These are phyloP conservation scores for sunflower (Helianthus annuus) DNA, from an alignment of 129 eudicot genomes.

Conservation along the genomic window DNA sequence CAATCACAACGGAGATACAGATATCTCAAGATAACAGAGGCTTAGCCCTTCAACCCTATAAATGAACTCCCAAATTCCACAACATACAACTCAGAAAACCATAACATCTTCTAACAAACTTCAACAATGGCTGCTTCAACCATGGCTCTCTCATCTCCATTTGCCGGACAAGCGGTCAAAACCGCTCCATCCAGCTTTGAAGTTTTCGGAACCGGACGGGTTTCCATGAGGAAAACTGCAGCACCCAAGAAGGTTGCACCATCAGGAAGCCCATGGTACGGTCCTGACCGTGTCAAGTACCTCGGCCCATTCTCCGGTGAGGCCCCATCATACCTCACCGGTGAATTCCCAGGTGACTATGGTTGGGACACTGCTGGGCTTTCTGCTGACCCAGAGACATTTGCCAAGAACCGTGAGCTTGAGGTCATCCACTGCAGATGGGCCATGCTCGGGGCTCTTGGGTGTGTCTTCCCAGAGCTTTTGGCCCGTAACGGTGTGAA, in stretches of 20 bases:
- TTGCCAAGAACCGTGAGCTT: constrained; percentile 77
- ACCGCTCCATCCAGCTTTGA: constrained; percentile 40
- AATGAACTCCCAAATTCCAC: constrained; percentile 17
- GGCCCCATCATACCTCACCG: constrained; percentile 73
- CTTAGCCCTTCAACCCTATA: constrained; percentile 22
- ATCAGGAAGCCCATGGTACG: constrained; percentile 68
- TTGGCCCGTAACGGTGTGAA: constrained; percentile 75
- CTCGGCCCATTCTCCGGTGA: constrained; percentile 81
- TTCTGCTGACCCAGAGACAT: constrained; percentile 75
- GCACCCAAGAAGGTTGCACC: constrained; percentile 40
- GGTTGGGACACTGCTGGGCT: constrained; percentile 82
- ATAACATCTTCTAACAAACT: constrained; percentile 14
- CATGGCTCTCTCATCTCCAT: constrained; percentile 69
- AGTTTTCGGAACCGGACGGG: constrained; percentile 42
- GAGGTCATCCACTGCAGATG: constrained; percentile 48
- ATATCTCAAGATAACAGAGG: constrained; percentile 38
- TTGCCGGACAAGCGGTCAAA: constrained; percentile 55
- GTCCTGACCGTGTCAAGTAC: constrained; percentile 77
- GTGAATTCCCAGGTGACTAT: constrained; percentile 75
- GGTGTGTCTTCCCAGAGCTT: constrained; percentile 75
- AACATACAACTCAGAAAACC: constrained; percentile 1
- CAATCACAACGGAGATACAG: constrained; percentile 35
- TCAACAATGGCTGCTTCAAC: constrained; percentile 58
- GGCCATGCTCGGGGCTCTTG: constrained; percentile 65
- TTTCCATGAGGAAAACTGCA: constrained; percentile 57